These are phyloP conservation scores for Trichophyton mentagrophytes DNA, from an alignment of 2,329 filamentous ascomycete genomes.

Conservation along the genomic window DNA sequence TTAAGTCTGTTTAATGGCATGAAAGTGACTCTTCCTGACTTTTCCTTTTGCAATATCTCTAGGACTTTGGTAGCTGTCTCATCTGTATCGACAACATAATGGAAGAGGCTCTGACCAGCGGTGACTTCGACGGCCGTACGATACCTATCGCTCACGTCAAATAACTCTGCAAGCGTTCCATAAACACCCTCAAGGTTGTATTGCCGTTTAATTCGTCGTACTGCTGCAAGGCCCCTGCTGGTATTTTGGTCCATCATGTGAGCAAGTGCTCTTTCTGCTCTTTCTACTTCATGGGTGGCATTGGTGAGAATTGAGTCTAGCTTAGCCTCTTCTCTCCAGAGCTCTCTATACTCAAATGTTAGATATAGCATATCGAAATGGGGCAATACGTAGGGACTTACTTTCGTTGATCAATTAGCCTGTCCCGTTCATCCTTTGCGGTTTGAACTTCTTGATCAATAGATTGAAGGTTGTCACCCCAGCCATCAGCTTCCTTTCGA, in stretches of 20 bases:
- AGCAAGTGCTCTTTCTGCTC: slow-evolving; percentile 63
- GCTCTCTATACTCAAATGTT: slow-evolving; percentile 31
- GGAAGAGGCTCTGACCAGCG: slow-evolving; percentile 82
- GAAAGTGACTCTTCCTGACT: slow-evolving; percentile 79
- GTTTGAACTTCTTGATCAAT: slow-evolving; percentile 61
- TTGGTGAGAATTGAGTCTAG: slow-evolving; percentile 65
- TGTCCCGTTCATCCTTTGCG: slow-evolving; percentile 66
- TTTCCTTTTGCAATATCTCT: slow-evolving; percentile 64
- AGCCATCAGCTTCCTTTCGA: slow-evolving; percentile 62
- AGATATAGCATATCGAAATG: slow-evolving; percentile 8
- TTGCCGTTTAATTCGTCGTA: slow-evolving; percentile 69
- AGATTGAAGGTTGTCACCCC: slow-evolving; percentile 58
- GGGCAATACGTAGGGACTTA: slow-evolving; percentile 17
- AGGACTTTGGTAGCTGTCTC: slow-evolving; percentile 72
- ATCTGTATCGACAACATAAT: slow-evolving; percentile 89
- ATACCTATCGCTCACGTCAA: slow-evolving; percentile 73
- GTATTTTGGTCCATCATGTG: slow-evolving; percentile 85
- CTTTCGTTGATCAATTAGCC: slow-evolving; percentile 74
- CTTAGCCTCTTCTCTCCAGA: slow-evolving; percentile 82
- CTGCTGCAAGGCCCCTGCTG: slow-evolving; percentile 70
- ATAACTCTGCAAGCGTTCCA: slow-evolving; percentile 84
- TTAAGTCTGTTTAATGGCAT: slow-evolving; percentile 80
- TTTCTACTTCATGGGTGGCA: slow-evolving; percentile 61
- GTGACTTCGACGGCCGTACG: slow-evolving; percentile 84
- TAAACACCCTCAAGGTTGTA: slow-evolving; percentile 74